A percentile compares a stretch with the other conserved stretches of the same genome.
Evolutionary conservation across 495 filamentous ascomycete species (phyloP).

Genomic region (Aspergillus panamensis): DNA sequence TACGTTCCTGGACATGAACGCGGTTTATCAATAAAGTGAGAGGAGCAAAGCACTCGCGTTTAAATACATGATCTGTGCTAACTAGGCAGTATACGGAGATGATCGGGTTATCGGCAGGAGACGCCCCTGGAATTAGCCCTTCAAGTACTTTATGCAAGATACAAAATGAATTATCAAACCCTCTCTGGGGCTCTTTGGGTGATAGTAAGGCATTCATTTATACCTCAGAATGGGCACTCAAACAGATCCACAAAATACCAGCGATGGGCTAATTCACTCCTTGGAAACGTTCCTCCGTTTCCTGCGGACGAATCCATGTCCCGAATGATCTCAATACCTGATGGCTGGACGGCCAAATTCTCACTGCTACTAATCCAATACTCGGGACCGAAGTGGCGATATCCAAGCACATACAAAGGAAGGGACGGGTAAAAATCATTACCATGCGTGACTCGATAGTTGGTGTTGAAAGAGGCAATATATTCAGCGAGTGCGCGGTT

Average conservation of each 20-base stretch:
- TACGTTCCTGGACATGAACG: too few relatives aligned
- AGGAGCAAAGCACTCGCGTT: too few relatives aligned
- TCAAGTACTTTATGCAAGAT: too few relatives aligned
- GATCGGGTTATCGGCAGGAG: too few relatives aligned
- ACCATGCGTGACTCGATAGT: constrained; percentile 62
- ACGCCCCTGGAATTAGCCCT: too few relatives aligned
- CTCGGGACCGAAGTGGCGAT: constrained; percentile 59
- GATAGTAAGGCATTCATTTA: too few relatives aligned
- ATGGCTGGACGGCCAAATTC: constrained; percentile 27
- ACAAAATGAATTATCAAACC: too few relatives aligned
- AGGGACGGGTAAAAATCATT: constrained; percentile 60
- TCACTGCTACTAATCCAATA: constrained; percentile 50
- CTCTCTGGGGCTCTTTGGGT: too few relatives aligned
- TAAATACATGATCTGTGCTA: too few relatives aligned
- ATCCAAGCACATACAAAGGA: constrained; percentile 52
- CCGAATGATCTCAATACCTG: constrained; percentile 27
- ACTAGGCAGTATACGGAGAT: too few relatives aligned
- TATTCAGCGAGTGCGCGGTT: constrained; percentile 49
- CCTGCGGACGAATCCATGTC: constrained; percentile 28
- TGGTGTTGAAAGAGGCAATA: constrained; percentile 44
- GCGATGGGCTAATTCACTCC: constrained; percentile 31
- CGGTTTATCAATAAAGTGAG: too few relatives aligned
- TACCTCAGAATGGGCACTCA: constrained; percentile 9
- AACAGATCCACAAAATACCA: constrained; percentile 41
- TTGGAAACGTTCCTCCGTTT: constrained; percentile 27